These are phyloP conservation scores for Tylopilus orsonianus DNA, from an alignment of 1,284 basidiomycete genomes.

Conservation along the genomic window DNA sequence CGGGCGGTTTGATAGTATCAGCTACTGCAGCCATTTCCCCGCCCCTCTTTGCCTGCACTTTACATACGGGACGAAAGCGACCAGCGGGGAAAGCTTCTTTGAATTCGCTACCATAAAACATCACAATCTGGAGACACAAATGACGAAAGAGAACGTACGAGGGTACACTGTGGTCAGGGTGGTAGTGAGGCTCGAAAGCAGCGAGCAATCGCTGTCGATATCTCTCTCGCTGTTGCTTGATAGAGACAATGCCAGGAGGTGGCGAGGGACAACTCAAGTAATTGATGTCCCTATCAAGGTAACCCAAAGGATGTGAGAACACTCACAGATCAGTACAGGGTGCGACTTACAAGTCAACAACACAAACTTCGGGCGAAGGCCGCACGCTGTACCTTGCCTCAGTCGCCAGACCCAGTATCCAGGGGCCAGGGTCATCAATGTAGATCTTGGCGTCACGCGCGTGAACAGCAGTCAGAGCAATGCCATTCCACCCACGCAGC, in stretches of 20 bases:
- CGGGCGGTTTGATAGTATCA: slow-evolving; percentile 82
- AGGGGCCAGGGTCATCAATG: slow-evolving; percentile 85
- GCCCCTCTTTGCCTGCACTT: slow-evolving; percentile 79
- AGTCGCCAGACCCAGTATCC: slow-evolving; percentile 89
- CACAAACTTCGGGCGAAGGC: slow-evolving; percentile 78
- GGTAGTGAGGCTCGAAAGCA: slow-evolving; percentile 82
- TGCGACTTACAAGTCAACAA: slow-evolving; percentile 80
- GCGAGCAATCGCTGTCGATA: slow-evolving; percentile 73
- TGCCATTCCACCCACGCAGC: slow-evolving; percentile 90
- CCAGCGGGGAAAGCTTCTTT: slow-evolving; percentile 95
- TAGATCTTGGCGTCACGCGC: slow-evolving; percentile 89
- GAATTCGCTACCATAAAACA: slow-evolving; percentile 64
- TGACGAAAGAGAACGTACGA: slow-evolving; percentile 44
- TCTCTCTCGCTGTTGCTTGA: slow-evolving; percentile 82
- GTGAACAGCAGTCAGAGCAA: slow-evolving; percentile 83
- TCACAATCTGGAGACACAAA: slow-evolving; percentile 1
- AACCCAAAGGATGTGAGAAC: slow-evolving; percentile 3
- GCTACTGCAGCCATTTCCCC: slow-evolving; percentile 78
- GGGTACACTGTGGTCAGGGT: slow-evolving; percentile 79
- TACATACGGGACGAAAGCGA: slow-evolving; percentile 79
- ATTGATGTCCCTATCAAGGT: slow-evolving; percentile 76
- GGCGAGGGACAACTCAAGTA: slow-evolving; percentile 81
- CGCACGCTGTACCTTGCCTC: slow-evolving; percentile 81
- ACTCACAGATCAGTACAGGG: not conserved
- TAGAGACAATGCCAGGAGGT: slow-evolving; percentile 77